These are phyloP conservation scores for Psilocybe azurescens DNA, from an alignment of 768 basidiomycete species.

Conservation along the genomic window DNA sequence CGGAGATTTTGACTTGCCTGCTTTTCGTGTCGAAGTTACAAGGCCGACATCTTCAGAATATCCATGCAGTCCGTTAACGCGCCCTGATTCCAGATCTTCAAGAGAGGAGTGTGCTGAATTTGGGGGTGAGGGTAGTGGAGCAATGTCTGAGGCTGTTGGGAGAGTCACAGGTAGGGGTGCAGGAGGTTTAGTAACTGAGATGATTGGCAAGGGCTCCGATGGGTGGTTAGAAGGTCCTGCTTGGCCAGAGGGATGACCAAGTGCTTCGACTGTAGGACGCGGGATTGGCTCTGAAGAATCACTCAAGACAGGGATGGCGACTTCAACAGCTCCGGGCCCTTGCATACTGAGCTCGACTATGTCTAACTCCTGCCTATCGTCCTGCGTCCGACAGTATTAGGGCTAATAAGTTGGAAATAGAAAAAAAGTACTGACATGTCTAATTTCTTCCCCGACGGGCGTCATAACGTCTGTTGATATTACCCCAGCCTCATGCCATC, in stretches of 20 bases:
- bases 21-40: conserved; percentile 26
- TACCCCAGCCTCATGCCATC: conserved; percentile 85
- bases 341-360: conserved; percentile 45
- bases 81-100: conserved; percentile 58
- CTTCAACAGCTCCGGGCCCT: conserved; percentile 51
- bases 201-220: conserved; percentile 49
- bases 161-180: conserved; percentile 73
- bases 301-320: conserved; percentile 67
- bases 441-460: conserved; percentile 44
- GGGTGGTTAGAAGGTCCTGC: conserved; percentile 21
- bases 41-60: conserved; percentile 30
- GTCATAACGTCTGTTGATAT: conserved; percentile 53
- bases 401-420: not conserved
- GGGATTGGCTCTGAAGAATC: conserved; percentile 42
- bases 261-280: conserved; percentile 30
- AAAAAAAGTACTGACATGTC: conserved; percentile 31
- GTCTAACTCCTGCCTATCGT: conserved; percentile 39
- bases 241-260: conserved; percentile 24
- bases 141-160: conserved; percentile 68
- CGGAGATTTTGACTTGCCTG: conserved; percentile 25
- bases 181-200: conserved; percentile 73
- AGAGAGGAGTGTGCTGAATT: conserved; percentile 49
- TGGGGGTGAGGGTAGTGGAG: conserved; percentile 46
- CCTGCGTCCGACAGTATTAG: conserved; percentile 18
- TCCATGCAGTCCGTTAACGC: conserved; percentile 41